phyloP scores from a whole-genome alignment of 2,329 filamentous ascomycete species.

The Camillea tinctor region DNA sequence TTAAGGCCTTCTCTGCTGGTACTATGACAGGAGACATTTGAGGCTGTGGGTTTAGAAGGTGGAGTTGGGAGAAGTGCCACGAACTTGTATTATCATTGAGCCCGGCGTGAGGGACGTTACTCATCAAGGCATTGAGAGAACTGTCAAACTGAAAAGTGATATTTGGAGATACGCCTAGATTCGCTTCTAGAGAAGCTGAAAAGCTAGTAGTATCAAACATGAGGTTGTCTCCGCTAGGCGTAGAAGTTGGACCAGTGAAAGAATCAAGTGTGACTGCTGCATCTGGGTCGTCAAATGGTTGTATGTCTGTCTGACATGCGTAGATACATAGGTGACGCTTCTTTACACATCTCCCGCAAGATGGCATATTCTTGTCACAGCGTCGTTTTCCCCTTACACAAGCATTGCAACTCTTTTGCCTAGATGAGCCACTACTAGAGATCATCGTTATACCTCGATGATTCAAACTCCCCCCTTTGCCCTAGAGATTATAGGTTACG shows the following conservation, averaged over 20 bases:
- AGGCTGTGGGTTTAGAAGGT: background rate
- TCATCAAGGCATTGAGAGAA: conserved; percentile 13
- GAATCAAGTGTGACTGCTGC: conserved; percentile 27
- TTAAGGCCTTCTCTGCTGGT: conserved; percentile 8
- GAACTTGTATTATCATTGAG: conserved; percentile 4
- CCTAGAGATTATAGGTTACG: too few species aligned
- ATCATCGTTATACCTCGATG: conserved; percentile 7
- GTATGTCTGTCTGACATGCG: conserved; percentile 9
- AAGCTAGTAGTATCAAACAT: conserved; percentile 4
- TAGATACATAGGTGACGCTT: conserved; percentile 44
- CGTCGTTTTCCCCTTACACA: conserved; percentile 48
- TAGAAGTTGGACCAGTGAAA: conserved; percentile 35
- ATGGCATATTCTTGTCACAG: conserved; percentile 45
- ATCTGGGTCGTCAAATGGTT: conserved; percentile 25
- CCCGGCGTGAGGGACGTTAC: conserved; percentile 6
- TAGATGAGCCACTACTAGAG: conserved; percentile 33
- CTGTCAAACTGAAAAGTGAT: conserved; percentile 13
- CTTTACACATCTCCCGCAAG: conserved; percentile 42
- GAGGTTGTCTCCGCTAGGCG: conserved; percentile 11
- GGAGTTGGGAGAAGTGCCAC: conserved; percentile 6
- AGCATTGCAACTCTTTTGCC: conserved; percentile 50
- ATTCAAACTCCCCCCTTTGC: background rate
- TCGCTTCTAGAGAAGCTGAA: conserved; percentile 3
- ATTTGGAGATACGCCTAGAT: conserved; percentile 4
- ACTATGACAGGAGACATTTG: conserved; percentile 1